A percentile compares a stretch with the other conserved stretches of the same genome.
Evolutionary conservation across 495 filamentous ascomycete genomes (phyloP).

Genomic region (Aspergillus leporis): DNA sequence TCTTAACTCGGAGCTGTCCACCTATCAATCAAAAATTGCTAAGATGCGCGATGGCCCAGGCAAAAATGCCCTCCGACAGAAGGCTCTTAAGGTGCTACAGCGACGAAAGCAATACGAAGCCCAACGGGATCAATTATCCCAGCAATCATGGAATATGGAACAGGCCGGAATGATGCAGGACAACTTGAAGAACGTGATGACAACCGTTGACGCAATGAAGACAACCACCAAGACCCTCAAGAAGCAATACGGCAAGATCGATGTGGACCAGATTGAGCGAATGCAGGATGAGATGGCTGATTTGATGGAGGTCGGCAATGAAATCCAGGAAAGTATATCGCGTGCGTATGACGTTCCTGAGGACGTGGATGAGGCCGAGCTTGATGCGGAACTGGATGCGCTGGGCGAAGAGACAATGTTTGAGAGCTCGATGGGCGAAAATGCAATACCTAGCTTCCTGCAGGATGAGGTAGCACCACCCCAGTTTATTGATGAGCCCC

Average conservation of each 20-base stretch:
- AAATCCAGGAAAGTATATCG: constrained; percentile 95
- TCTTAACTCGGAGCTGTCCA: constrained; percentile 85
- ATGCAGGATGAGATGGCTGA: constrained; percentile 99
- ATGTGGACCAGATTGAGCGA: constrained; percentile 95
- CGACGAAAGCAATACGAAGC: constrained; percentile 94
- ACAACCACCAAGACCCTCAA: constrained; percentile 88
- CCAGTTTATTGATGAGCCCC: constrained; percentile 84
- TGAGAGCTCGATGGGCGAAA: constrained; percentile 57
- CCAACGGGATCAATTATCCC: constrained; percentile 91
- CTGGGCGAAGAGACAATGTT: constrained; percentile 88
- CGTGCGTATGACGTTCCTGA: constrained; percentile 94
- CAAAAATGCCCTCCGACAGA: constrained; percentile 88
- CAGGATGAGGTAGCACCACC: constrained; percentile 77
- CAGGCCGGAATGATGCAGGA: constrained; percentile 99
- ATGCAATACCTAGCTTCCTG: constrained; percentile 80
- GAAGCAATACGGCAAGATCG: constrained; percentile 96
- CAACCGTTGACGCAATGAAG: constrained; percentile 96
- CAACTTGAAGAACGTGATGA: constrained; percentile 98
- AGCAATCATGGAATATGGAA: constrained; percentile 99
- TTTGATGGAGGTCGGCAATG: constrained; percentile 95
- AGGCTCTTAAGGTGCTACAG: constrained; percentile 92
- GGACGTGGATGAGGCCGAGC: constrained; percentile 95
- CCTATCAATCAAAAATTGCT: constrained; percentile 81
- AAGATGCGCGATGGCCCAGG: constrained; percentile 98
- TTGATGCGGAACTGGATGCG: constrained; percentile 95